A percentile compares a stretch with the other conserved stretches of the same genome.
These are phyloP conservation scores for Ramularia collo-cygni DNA, from an alignment of 2,329 filamentous ascomycete species.

Conservation along the genomic window DNA sequence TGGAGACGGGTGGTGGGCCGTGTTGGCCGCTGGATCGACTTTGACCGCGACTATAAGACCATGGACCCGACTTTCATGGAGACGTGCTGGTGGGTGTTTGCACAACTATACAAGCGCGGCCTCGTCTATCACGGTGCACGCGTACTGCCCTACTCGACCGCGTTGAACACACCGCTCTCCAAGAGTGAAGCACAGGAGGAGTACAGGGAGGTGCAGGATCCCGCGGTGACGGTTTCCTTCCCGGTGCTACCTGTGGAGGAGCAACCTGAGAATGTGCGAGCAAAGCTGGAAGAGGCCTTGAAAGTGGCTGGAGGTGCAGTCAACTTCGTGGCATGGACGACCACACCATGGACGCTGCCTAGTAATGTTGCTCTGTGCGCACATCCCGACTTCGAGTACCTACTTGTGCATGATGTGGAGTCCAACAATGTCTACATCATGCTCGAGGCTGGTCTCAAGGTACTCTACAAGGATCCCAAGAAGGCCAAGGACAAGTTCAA, in stretches of 20 bases:
- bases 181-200: slow-evolving; percentile 95
- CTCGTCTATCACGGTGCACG: slow-evolving; percentile 83
- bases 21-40: slow-evolving; percentile 92
- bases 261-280: slow-evolving; percentile 24
- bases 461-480: slow-evolving; percentile 89
- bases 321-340: slow-evolving; percentile 80
- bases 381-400: slow-evolving; percentile 77
- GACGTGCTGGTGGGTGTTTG: slow-evolving; percentile 94
- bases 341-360: slow-evolving; percentile 80
- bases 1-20: slow-evolving; percentile 86
- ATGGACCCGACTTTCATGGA: slow-evolving; percentile 98
- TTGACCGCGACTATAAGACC: slow-evolving; percentile 97
- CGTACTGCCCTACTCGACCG: slow-evolving; percentile 94
- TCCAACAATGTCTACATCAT: slow-evolving; percentile 80
- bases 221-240: slow-evolving; percentile 81
- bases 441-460: slow-evolving; percentile 71
- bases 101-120: slow-evolving; percentile 83
- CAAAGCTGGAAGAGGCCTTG: slow-evolving; percentile 24
- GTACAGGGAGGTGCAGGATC: slow-evolving; percentile 88
- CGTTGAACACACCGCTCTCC: slow-evolving; percentile 78
- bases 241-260: slow-evolving; percentile 52
- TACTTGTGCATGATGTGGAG: slow-evolving; percentile 77
- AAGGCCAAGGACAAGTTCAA: slow-evolving; percentile 92
- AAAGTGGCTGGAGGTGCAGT: slow-evolving; percentile 44
- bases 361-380: slow-evolving; percentile 72